phyloP scores from a whole-genome alignment of 495 filamentous ascomycete genomes.

The Tuber microsphaerosporum region DNA sequence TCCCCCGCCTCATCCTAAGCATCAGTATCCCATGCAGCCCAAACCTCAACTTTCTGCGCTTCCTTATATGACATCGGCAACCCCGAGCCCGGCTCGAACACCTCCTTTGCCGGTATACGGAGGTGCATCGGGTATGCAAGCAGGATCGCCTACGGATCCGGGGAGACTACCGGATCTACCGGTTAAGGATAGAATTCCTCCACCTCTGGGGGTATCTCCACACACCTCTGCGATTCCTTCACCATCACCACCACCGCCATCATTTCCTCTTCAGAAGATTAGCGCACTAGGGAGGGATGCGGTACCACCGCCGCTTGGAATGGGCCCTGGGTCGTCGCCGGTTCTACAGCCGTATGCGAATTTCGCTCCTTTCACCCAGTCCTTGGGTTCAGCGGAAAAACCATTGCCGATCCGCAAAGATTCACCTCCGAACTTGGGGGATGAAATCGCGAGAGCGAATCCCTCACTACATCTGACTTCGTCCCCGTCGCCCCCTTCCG shows the following conservation, averaged over 20 bases:
- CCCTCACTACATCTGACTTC: background rate
- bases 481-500: background rate
- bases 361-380: background rate
- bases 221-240: background rate
- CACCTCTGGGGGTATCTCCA: slow-evolving; percentile 2
- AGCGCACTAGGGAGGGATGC: slow-evolving; percentile 12
- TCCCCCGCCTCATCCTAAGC: slow-evolving; percentile 2
- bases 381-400: background rate
- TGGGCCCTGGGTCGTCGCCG: slow-evolving; percentile 14
- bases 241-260: background rate
- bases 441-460: background rate
- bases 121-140: background rate
- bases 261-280: background rate
- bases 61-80: slow-evolving; percentile 27
- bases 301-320: slow-evolving; percentile 15
- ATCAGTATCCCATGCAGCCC: slow-evolving; percentile 18
- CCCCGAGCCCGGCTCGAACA: slow-evolving; percentile 26
- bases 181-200: slow-evolving; percentile 17
- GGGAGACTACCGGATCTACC: slow-evolving; percentile 11
- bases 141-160: background rate
- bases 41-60: slow-evolving; percentile 24
- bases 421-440: background rate
- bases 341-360: background rate
- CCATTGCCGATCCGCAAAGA: background rate
- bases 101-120: background rate